Evolutionary conservation across 257 asterid species (phyloP).

Genomic region (Solanum ahanhuiri): DNA sequence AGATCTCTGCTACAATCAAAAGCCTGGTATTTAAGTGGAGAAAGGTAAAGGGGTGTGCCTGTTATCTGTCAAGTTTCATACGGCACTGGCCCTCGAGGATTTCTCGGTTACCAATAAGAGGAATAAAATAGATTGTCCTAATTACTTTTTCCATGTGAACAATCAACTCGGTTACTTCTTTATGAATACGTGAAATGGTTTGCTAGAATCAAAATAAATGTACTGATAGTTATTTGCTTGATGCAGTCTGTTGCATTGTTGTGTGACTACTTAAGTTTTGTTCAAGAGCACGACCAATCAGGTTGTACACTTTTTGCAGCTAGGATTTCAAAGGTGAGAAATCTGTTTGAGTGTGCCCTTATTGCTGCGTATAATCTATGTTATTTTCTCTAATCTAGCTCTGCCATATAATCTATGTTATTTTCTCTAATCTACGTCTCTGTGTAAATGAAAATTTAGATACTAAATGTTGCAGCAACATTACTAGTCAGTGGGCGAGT

Average conservation of each 20-base stretch:
- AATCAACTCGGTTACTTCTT: too few species aligned
- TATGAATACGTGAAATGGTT: neutral
- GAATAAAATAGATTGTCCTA: too few species aligned
- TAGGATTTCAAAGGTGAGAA: slow-evolving; percentile 70
- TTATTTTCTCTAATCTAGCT: too few species aligned
- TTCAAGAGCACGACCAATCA: slow-evolving; percentile 60
- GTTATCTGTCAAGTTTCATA: too few species aligned
- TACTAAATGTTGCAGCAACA: slow-evolving; percentile 43
- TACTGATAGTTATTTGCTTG: slow-evolving; percentile 8
- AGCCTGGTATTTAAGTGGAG: too few species aligned
- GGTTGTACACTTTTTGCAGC: slow-evolving; percentile 32
- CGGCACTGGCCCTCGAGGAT: too few species aligned
- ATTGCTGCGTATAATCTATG: slow-evolving; percentile 29
- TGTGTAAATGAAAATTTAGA: slow-evolving; percentile 7
- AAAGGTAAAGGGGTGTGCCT: too few species aligned
- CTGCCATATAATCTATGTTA: too few species aligned
- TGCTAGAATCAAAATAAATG: neutral
- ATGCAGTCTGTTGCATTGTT: slow-evolving; percentile 80
- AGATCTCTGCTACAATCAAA: too few species aligned
- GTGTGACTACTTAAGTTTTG: slow-evolving; percentile 80
- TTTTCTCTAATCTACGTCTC: neutral
- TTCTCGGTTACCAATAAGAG: too few species aligned
- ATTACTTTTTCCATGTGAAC: too few species aligned
- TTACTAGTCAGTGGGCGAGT: slow-evolving; percentile 36
- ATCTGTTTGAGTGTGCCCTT: slow-evolving; percentile 80